phyloP scores from a whole-genome alignment of 495 filamentous ascomycete genomes.

The Hypoxylon cercidicola region DNA sequence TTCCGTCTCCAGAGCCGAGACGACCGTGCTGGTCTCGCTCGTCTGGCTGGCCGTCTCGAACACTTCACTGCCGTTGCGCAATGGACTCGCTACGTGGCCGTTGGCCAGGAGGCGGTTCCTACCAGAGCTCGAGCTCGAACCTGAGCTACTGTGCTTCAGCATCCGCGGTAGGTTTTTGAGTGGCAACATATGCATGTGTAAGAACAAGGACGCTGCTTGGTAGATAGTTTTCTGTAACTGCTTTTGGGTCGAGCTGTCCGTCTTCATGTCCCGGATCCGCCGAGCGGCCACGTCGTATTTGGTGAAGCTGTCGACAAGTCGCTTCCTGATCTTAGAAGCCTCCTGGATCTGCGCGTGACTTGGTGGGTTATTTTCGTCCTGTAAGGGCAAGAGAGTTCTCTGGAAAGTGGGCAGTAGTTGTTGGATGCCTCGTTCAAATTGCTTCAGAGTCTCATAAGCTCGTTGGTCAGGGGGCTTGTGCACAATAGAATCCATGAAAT shows the following conservation, averaged over 20 bases:
- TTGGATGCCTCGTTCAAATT: constrained; percentile 91
- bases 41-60: constrained; percentile 70
- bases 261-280: constrained; percentile 81
- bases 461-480: constrained; percentile 79
- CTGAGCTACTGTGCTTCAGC: constrained; percentile 73
- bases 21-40: constrained; percentile 67
- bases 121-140: constrained; percentile 50
- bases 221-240: constrained; percentile 87
- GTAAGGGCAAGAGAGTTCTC: constrained; percentile 69
- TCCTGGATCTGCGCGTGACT: constrained; percentile 80
- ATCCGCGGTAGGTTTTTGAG: constrained; percentile 86
- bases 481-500: constrained; percentile 77
- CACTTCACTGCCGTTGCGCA: constrained; percentile 56
- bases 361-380: constrained; percentile 65
- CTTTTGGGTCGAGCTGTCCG: constrained; percentile 74
- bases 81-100: constrained; percentile 48
- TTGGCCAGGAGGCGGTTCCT: constrained; percentile 53
- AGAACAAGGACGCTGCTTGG: constrained; percentile 81
- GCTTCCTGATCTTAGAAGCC: constrained; percentile 89
- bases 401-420: constrained; percentile 89
- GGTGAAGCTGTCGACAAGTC: constrained; percentile 87
- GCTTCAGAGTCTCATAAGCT: constrained; percentile 85
- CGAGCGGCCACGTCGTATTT: constrained; percentile 90
- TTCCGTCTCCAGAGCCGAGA: constrained; percentile 81
- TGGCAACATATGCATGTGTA: constrained; percentile 92